Conservation (phyloP, 129 eudicot species). For the Glebionis coronaria region DNA sequence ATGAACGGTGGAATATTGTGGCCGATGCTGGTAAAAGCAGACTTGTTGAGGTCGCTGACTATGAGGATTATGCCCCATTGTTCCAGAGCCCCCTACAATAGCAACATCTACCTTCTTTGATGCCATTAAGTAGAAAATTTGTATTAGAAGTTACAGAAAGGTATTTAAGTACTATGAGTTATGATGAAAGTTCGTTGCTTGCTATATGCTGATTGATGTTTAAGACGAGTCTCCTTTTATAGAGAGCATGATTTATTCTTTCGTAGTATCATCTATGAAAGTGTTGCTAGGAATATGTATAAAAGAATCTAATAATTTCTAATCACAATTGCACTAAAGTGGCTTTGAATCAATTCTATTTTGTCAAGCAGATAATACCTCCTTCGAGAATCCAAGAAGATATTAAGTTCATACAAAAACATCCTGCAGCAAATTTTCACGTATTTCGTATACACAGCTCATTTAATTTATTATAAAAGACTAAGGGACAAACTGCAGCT, state of each 20-base stretch:
- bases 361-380: conserved; percentile 13
- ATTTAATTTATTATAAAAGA: too few relatives aligned
- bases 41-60: conserved; percentile 27
- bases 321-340: conserved; percentile 15
- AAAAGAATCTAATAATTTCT: conserved; percentile 11
- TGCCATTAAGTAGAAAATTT: conserved; percentile 32
- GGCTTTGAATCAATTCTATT: conserved; percentile 29
- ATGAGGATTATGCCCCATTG: conserved; percentile 14
- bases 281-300: conserved; percentile 3
- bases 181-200: conserved; percentile 21
- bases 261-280: neutral
- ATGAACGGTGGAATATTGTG: conserved; percentile 30
- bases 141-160: conserved; percentile 18
- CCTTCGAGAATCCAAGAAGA: neutral
- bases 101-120: conserved; percentile 23
- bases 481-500: too few relatives aligned
- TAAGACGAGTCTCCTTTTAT: conserved; percentile 24
- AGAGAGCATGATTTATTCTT: conserved; percentile 12
- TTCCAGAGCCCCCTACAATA: conserved; percentile 24
- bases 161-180: neutral
- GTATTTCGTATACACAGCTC: too few relatives aligned
- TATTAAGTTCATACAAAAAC: conserved; percentile 5
- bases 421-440: too few relatives aligned
- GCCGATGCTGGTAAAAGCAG: conserved; percentile 25
- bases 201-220: conserved; percentile 23